Conservation (phyloP, 2,329 filamentous ascomycete genomes). For the Chalaropsis ovoidea region DNA sequence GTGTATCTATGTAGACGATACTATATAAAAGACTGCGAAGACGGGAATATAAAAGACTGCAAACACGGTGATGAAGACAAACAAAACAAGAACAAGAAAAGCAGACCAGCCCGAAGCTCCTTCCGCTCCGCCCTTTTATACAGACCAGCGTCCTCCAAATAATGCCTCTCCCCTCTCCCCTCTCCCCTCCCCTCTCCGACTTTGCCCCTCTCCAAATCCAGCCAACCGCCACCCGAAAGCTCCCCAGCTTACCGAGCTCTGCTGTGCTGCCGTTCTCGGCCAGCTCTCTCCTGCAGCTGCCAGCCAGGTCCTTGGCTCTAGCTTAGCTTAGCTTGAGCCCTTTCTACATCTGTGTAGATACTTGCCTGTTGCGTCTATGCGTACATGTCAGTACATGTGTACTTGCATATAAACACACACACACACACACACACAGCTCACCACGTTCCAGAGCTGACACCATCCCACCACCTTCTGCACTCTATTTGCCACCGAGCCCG, state of each 20-base stretch:
- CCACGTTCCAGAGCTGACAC: no score
- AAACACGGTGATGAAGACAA: background rate
- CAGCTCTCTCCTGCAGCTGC: background rate
- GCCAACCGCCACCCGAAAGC: conserved; percentile 3
- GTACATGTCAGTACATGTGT: no score
- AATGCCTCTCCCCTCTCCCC: background rate
- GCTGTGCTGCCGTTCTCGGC: background rate
- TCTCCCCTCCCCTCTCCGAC: background rate
- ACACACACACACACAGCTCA: no score
- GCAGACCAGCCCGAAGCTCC: background rate
- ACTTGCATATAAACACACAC: background rate
- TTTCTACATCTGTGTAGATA: background rate
- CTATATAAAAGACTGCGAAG: no score
- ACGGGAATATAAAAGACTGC: no score
- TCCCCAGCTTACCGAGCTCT: background rate
- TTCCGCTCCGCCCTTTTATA: background rate
- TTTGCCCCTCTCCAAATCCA: conserved; percentile 16
- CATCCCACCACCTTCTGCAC: no score
- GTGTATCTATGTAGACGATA: no score
- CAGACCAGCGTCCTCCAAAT: no score
- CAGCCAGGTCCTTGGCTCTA: no score
- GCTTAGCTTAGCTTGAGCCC: background rate
- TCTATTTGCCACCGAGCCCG: background rate
- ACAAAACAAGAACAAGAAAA: background rate
- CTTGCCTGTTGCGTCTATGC: background rate